phyloP scores from a whole-genome alignment of 768 basidiomycete genomes.

The Panaeolus papilionaceus region DNA sequence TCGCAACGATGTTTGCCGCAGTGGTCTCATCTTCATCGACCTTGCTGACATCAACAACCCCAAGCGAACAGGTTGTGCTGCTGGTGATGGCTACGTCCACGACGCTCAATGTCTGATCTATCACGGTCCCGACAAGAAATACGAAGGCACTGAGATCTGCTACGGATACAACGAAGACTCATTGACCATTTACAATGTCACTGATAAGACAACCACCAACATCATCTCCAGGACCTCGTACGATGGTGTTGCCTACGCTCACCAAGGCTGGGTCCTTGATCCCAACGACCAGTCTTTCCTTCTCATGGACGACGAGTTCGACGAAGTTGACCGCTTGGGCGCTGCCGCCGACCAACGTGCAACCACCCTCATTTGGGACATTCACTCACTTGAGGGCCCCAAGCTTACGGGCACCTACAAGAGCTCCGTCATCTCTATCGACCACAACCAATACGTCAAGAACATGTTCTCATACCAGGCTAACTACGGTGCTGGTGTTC shows the following conservation, averaged over 20 bases:
- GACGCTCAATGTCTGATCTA: conserved; percentile 39
- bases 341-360: conserved; percentile 31
- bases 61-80: conserved; percentile 28
- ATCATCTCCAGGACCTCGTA: conserved; percentile 37
- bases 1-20: conserved; percentile 26
- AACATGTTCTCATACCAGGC: conserved; percentile 35
- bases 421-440: conserved; percentile 35
- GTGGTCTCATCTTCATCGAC: conserved; percentile 37
- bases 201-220: conserved; percentile 18
- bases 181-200: conserved; percentile 36
- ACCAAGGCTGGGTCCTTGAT: conserved; percentile 40
- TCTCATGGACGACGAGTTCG: conserved; percentile 37
- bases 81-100: conserved; percentile 37
- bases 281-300: conserved; percentile 34
- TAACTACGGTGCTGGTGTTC: conserved; percentile 37
- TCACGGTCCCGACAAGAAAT: conserved; percentile 35
- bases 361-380: conserved; percentile 40
- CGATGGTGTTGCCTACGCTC: conserved; percentile 37
- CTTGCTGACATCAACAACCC: conserved; percentile 34
- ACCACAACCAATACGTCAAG: conserved; percentile 18
- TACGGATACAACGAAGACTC: conserved; percentile 40
- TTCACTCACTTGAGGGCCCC: conserved; percentile 31
- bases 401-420: conserved; percentile 35
- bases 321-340: conserved; percentile 28
- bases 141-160: conserved; percentile 35